Base-by-base conservation (phyloP, 805 yeast species). In the Teunomyces panamensis region DNA sequence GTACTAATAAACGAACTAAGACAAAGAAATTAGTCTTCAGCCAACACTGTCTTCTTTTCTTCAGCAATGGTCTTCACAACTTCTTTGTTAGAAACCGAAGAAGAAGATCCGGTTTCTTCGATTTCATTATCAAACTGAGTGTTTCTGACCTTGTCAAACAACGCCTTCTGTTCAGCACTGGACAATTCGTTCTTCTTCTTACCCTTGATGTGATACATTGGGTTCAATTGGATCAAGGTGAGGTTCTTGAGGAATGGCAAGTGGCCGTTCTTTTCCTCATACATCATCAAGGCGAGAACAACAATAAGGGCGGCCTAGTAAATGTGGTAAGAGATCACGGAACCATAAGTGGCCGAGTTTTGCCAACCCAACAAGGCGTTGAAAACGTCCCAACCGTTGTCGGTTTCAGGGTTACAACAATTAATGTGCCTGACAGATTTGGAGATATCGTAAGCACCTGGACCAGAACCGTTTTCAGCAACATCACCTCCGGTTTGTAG, bases 181-280 rank as follows among this genome's bases (percentile, higher is more conserved):
- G 80, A 61, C 59, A 84, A 61, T 54, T 81, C 83, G 49, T 75
- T 57, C 69, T 82, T 80, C 75, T 84, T 78, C 78, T 83, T 83
- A 56, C 77, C 76, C 73, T 84, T 87, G 53, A 86, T 66, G 73
- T 83, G 77, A 69, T 83, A 85, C 78, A 83, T 75, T 68, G 92
- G 95, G 69, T 84, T 85, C 68, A 87, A 83, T 58, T 58, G 64
- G 63, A 56, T 76, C 42, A 55, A 43, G 5, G 56, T 56, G 17
- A 57, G 32, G 42, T 39, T 47, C 53, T 50, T 53, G 49, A 43
- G 24, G 47, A 54, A 53, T 11, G 64, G 64, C 55, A 61, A 57
- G 54, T 59, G 65, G 30, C 65, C 65, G 44, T 39, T 44, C 46
- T 51, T 58, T 51, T 61, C 65, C 51, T 61, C 62, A 48, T 47